Base-by-base conservation (phyloP, 768 basidiomycete species). In the Cantharellus cinnabarinus region DNA sequence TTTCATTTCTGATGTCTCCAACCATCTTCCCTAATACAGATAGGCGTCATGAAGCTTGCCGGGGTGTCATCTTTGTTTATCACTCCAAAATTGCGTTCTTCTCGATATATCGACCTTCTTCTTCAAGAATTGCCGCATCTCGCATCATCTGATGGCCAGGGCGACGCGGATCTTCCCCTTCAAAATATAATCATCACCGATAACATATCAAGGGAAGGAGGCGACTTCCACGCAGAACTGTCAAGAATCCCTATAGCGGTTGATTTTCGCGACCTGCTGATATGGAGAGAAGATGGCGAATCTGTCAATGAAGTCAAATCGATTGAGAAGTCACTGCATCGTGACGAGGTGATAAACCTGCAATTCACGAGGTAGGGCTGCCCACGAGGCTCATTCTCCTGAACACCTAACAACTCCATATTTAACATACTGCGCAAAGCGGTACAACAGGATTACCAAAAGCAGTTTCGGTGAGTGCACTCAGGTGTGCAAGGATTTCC, bases 381-480 rank as follows among this genome's bases (percentile, higher is more conserved):
- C 20, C 20, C 20, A 29, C 20, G 20, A 29, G 61, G 44, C 60
- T 48, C n/a, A 60, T 56, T 10, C 29, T 48, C 44, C 0, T 48
- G 44, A 10, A 48, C 10, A 48, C 44, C 29, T 48, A 48, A 1
- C 10, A 10, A 48, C 44, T 48, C 44, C 10, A 48, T 48, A 10
- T 48, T 10, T 29, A 29, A 29, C 20, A 29, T 29, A 29, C 20
- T 29, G 20, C 20, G 20, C 44, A 14, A 56, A 88, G 86, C 64
- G 85, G 85, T 2, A 88, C 88, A 5, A 88, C 87, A 2, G 87
- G 85, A 10, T 66, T 73, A 0, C 86, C 88, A 0, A 90, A 89
- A 68, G 88, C 85, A 15, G 87, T 87, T 58, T 85, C 86, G 34
- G 86, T 88, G 67, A 29, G 76, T 61, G 70, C 3, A 37, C 53